Evolutionary conservation across 2,329 filamentous ascomycete species (phyloP).

Genomic region (Beauveria scarabaeidicola): DNA sequence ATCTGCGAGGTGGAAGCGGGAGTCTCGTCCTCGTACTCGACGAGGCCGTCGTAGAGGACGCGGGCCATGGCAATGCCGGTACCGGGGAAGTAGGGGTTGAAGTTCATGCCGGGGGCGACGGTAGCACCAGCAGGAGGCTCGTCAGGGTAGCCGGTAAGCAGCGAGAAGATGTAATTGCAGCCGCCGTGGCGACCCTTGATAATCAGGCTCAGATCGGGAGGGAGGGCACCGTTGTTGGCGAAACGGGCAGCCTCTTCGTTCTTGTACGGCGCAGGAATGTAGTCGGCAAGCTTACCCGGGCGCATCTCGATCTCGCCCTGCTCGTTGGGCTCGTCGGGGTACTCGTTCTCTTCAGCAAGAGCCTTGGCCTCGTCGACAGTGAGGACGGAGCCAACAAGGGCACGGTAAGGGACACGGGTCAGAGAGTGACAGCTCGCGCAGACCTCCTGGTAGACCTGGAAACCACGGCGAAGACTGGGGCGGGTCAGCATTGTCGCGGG

Average conservation of each 20-base stretch:
- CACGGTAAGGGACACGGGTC: constrained; percentile 84
- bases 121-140: constrained; percentile 84
- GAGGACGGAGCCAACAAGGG: constrained; percentile 82
- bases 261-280: constrained; percentile 91
- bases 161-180: constrained; percentile 96
- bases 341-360: constrained; percentile 96
- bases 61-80: constrained; percentile 98
- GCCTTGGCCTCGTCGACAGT: constrained; percentile 98
- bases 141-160: constrained; percentile 95
- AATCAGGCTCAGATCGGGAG: constrained; percentile 95
- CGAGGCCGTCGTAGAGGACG: constrained; percentile 93
- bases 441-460: constrained; percentile 98
- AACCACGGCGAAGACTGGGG: constrained; percentile 85
- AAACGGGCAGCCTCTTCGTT: constrained; percentile 98
- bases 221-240: constrained; percentile 96
- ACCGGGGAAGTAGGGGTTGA: constrained; percentile 99
- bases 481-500: constrained; percentile 2
- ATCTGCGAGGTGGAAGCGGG: constrained; percentile 95
- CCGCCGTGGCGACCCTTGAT: constrained; percentile 96
- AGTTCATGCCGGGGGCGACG: constrained; percentile 88
- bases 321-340: constrained; percentile 96
- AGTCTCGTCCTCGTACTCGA: constrained; percentile 96
- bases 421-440: constrained; percentile 98
- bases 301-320: constrained; percentile 98
- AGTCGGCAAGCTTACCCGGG: constrained; percentile 96